Percentiles rank a stretch among this genome's conserved stretches.
Conservation (phyloP, 2,329 filamentous ascomycete genomes). For the Nothophaeocryptopus gaeumannii region DNA sequence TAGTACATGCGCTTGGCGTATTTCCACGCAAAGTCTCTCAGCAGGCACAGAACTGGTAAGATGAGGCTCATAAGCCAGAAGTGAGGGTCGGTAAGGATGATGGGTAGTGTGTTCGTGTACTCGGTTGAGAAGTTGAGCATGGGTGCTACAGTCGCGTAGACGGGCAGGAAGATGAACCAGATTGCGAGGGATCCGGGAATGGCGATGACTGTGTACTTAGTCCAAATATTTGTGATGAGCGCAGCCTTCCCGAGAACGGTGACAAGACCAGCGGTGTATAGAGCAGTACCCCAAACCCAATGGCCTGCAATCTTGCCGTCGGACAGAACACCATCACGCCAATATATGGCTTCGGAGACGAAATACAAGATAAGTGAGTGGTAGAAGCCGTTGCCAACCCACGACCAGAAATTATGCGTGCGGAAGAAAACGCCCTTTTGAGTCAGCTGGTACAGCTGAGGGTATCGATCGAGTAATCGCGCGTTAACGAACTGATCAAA, state of each 20-base stretch:
- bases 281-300: conserved; percentile 95
- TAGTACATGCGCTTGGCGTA: conserved; percentile 97
- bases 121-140: conserved; percentile 77
- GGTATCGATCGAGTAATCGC: conserved; percentile 87
- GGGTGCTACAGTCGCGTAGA: conserved; percentile 82
- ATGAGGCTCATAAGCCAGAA: conserved; percentile 91
- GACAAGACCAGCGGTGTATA: conserved; percentile 89
- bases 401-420: conserved; percentile 85
- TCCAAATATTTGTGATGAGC: conserved; percentile 96
- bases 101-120: conserved; percentile 78
- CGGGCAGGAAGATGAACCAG: conserved; percentile 86
- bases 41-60: conserved; percentile 75
- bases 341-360: conserved; percentile 76
- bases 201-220: conserved; percentile 92
- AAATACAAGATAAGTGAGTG: conserved; percentile 94
- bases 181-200: conserved; percentile 90
- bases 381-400: conserved; percentile 93
- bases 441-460: conserved; percentile 88
- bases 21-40: conserved; percentile 93
- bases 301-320: conserved; percentile 85
- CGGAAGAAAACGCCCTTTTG: conserved; percentile 94
- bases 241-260: conserved; percentile 94
- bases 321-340: conserved; percentile 70
- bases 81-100: conserved; percentile 73
- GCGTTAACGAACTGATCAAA: conserved; percentile 98